A percentile compares a stretch with the other conserved stretches of the same genome.
These are phyloP conservation scores for Penicillium robsamsonii DNA, from an alignment of 495 filamentous ascomycete genomes.

Conservation along the genomic window DNA sequence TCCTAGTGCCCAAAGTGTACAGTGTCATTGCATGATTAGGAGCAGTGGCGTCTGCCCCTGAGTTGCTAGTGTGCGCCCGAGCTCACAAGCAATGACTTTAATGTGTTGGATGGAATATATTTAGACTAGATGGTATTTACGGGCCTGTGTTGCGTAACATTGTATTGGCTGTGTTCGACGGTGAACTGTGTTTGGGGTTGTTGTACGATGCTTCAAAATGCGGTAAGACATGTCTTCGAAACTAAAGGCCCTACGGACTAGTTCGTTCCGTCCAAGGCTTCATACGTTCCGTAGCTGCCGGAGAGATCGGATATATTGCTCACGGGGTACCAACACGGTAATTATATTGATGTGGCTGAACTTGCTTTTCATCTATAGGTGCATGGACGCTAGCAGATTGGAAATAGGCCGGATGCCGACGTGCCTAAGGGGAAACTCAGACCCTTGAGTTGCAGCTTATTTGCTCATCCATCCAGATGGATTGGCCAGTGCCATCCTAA, in stretches of 20 bases:
- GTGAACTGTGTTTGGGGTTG: neutral
- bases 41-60: neutral
- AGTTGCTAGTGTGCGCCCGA: neutral
- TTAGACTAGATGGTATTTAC: neutral
- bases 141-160: constrained; percentile 1
- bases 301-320: constrained; percentile 2
- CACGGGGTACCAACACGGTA: neutral
- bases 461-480: neutral
- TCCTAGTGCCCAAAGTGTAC: neutral
- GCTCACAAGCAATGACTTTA: neutral
- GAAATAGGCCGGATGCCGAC: constrained; percentile 1
- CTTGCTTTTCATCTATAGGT: neutral
- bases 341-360: neutral
- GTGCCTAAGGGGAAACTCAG: neutral
- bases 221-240: constrained; percentile 1
- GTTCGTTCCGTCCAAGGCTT: neutral
- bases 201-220: constrained; percentile 1
- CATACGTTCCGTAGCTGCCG: neutral
- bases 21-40: neutral
- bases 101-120: neutral
- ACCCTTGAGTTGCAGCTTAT: constrained; percentile 8
- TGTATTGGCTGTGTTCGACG: neutral
- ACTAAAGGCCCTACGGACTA: no score
- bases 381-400: constrained; percentile 1
- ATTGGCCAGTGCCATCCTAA: neutral